Evolutionary conservation across 352 stramenopile genomes (phyloP), one percentile per base, ranked within the genome.

Genomic region (Phytophthora foliorum): DNA sequence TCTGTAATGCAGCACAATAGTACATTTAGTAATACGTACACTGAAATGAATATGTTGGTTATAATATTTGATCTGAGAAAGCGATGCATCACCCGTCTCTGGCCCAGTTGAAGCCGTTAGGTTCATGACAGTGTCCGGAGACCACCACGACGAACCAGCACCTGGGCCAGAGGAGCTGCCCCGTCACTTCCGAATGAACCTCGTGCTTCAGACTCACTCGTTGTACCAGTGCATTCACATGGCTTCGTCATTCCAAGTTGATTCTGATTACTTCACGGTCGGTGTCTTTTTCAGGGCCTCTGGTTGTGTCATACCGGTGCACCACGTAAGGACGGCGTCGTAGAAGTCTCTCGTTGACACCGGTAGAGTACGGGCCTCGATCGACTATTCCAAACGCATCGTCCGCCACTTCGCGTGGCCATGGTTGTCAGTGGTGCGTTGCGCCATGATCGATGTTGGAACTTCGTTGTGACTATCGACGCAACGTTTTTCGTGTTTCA

Each of bases 311-410:
- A 34, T 8, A 19, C 34, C 34, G 34, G 13, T 14, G 32, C 32
- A 16, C 32, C 32, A 16, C 32, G 32, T 41, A n/a, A 41, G 34
- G 13, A n/a, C 34, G 21, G 27, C 14, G 14, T 48, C 31, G 22
- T 36, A 13, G n/a, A 27, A 24, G 19, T 39, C 32, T 27, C 6
- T 17, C 19, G 25, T 36, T 49, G 11, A 10, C 27, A 42, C 46
- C 24, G 27, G 59, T 69, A 65, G 29, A 62, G 32, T 64, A 58
- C 48, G 19, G 44, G 22, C 27, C 34, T 56, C 27, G 7, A 38
- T 67, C 51, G 50, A 67, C 48, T 36, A 51, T 61, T 68, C 64
- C 50, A 65, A 67, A 54, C n/a, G 38, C 29, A 57, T 61, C 66
- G 41, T 59, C 29, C 46, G 16, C 39, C 39, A 52, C 57, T 70